Conservation (phyloP, 2,329 filamentous ascomycete genomes). For the Paecilomyces sp. region DNA sequence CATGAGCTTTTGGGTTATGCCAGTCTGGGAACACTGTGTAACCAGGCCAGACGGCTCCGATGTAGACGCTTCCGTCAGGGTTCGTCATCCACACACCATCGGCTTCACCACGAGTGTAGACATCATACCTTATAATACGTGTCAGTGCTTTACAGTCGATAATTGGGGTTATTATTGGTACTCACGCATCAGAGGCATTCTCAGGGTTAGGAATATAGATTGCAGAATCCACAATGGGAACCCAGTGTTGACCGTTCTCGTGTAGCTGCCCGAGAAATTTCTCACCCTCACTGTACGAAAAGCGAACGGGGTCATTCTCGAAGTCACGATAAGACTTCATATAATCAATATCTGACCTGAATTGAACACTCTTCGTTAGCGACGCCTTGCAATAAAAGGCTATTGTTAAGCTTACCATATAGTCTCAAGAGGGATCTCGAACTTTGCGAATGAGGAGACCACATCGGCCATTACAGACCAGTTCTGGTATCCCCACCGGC, state of each 20-base stretch:
- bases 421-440: conserved; percentile 51
- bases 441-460: conserved; percentile 46
- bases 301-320: conserved; percentile 48
- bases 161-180: conserved; percentile 5
- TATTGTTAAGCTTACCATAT: conserved; percentile 28
- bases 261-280: conserved; percentile 49
- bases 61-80: conserved; percentile 48
- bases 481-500: conserved; percentile 73
- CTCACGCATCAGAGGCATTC: conserved; percentile 59
- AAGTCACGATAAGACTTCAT: conserved; percentile 58
- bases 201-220: conserved; percentile 66
- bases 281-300: conserved; percentile 41
- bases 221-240: conserved; percentile 56
- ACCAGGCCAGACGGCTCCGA: conserved; percentile 51
- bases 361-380: neutral
- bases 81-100: conserved; percentile 47
- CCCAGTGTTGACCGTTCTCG: conserved; percentile 49
- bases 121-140: conserved; percentile 41
- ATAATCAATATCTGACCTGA: conserved; percentile 44
- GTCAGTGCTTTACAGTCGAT: neutral
- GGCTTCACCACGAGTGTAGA: conserved; percentile 45
- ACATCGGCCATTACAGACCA: conserved; percentile 60
- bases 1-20: conserved; percentile 50
- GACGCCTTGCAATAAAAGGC: neutral
- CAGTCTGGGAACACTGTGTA: conserved; percentile 58